Evolutionary conservation across 2,329 filamentous ascomycete genomes (phyloP), one percentile per base, ranked within the genome.

Genomic region (Sporothrix variecibatus): DNA sequence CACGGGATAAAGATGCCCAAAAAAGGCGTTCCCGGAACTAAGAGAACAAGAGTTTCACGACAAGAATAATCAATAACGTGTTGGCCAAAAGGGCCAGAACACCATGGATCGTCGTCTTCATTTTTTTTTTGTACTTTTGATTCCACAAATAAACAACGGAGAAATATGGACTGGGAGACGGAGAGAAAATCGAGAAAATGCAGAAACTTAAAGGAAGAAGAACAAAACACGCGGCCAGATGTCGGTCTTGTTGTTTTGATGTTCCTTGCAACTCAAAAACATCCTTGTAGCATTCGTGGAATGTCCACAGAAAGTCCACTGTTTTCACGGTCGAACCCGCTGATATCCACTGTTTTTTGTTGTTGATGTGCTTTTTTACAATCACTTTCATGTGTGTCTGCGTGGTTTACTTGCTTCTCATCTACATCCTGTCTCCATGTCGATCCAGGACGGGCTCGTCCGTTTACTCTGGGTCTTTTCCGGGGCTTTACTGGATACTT

Each of bases 371-470:
- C n/a, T 9, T 9, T 26, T 26, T 20, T 8, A 34, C 43, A 49
- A 60, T 58, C 53, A 23, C 31, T 12, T 58, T 11, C 11, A 58
- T 31, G 53, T 11, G 15, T n/a, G 31, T n/a, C n/a, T 65, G 62
- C 38, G 60, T 26, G 62, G 34, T 28, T 68, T 68, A 28, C 43
- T 68, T 49, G 7, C 4, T 51, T 68, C 15, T 34, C 7, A 8
- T 49, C 15, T 28, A 31, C 26, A 68, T 51, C 60, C 23, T 49
- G 46, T 51, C 65, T 68, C 46, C 43, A 68, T 51, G 65, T 51
- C 65, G 65, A 68, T 68, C 65, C 26, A 68, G 46, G n/a, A 68
- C 65, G 65, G 65, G 65, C 65, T 51, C 65, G 40, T 34, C 65
- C 65, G 65, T 51, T 51, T 51, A 28, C 65, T 51, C 8, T 65